Percentiles rank a stretch among this genome's conserved stretches.
These are phyloP conservation scores for Eutypa lata DNA, from an alignment of 2,329 filamentous ascomycete species.

Conservation along the genomic window DNA sequence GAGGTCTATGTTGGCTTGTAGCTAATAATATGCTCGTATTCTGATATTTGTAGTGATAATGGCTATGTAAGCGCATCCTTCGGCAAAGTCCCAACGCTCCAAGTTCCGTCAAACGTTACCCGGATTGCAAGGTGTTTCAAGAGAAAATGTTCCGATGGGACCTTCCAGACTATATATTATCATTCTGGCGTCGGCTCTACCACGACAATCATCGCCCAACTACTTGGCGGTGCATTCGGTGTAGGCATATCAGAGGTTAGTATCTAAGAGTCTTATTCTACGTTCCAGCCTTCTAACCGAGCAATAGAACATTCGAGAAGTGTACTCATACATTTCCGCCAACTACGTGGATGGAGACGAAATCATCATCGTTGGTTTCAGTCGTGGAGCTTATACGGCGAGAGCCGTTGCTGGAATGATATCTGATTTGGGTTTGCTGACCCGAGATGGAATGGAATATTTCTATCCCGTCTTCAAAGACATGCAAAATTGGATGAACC, in stretches of 20 bases:
- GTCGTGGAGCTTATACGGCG: conserved; percentile 56
- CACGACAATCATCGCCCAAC: conserved; percentile 43
- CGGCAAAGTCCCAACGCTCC: conserved; percentile 37
- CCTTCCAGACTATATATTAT: conserved; percentile 58
- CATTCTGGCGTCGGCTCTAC: conserved; percentile 59
- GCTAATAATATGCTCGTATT: neutral
- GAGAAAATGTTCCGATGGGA: conserved; percentile 46
- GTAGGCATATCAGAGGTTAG: conserved; percentile 50
- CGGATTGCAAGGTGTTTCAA: conserved; percentile 57
- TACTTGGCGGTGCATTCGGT: conserved; percentile 55
- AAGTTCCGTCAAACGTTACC: conserved; percentile 58
- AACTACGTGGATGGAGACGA: conserved; percentile 59
- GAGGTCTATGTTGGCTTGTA: conserved; percentile 2
- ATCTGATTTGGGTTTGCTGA: conserved; percentile 47
- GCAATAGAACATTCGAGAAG: conserved; percentile 51
- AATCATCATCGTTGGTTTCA: conserved; percentile 56
- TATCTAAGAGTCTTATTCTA: neutral
- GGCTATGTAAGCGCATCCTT: conserved; percentile 41
- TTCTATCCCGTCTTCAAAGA: conserved; percentile 57
- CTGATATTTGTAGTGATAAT: conserved; percentile 34
- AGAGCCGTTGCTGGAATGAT: conserved; percentile 56
- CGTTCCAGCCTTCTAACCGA: conserved; percentile 8
- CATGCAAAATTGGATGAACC: conserved; percentile 50
- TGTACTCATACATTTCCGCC: conserved; percentile 59
- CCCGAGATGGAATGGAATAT: conserved; percentile 48